Evolutionary conservation across 2,329 filamentous ascomycete species (phyloP).

Genomic region (Colletotrichum lentis): DNA sequence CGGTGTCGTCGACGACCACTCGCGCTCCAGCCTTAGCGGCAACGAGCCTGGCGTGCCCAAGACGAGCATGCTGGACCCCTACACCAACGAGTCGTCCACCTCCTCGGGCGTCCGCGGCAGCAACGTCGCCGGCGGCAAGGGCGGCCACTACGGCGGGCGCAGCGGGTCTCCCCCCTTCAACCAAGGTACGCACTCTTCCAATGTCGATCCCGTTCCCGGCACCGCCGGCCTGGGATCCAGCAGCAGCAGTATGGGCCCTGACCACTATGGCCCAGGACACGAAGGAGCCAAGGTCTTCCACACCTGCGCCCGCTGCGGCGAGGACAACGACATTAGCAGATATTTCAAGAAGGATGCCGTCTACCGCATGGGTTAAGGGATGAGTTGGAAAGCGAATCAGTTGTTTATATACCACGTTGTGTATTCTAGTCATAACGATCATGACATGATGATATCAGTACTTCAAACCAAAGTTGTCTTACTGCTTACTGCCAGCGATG

Average conservation of each 20-base stretch:
- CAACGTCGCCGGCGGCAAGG: constrained; percentile 12
- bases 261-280: constrained; percentile 39
- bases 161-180: constrained; percentile 24
- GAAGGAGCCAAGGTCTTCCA: constrained; percentile 38
- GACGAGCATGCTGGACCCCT: constrained; percentile 37
- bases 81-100: constrained; percentile 20
- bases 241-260: constrained; percentile 26
- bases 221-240: constrained; percentile 13
- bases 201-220: constrained; percentile 7
- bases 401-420: constrained; percentile 15
- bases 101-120: neutral
- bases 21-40: constrained; percentile 15
- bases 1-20: constrained; percentile 5
- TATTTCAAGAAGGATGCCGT: constrained; percentile 39
- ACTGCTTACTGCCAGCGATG: neutral
- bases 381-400: neutral
- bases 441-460: constrained; percentile 14
- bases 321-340: constrained; percentile 39
- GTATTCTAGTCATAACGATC: constrained; percentile 24
- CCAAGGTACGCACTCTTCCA: constrained; percentile 21
- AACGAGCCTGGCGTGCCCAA: constrained; percentile 27
- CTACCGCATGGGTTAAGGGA: constrained; percentile 32
- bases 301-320: constrained; percentile 35
- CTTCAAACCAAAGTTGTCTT: too few relatives aligned
- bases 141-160: constrained; percentile 13